These are phyloP conservation scores for Pontederia paniculata DNA, from an alignment of 176 grass and related monocot genomes.

Conservation along the genomic window DNA sequence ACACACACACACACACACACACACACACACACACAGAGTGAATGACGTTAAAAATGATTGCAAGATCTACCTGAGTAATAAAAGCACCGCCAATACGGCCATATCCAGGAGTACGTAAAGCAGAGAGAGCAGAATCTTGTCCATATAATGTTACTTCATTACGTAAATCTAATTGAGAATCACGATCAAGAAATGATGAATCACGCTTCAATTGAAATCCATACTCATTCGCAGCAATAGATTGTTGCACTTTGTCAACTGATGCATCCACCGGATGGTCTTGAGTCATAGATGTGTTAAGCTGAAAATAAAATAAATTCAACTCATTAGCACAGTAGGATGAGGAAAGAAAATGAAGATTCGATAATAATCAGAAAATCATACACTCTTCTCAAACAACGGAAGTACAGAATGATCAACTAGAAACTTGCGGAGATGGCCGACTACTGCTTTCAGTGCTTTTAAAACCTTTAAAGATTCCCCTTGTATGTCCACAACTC, in stretches of 20 bases:
- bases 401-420: slow-evolving; percentile 94
- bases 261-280: slow-evolving; percentile 32
- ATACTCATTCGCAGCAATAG: slow-evolving; percentile 47
- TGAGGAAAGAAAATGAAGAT: background rate
- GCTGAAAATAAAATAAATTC: slow-evolving; percentile 22
- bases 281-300: slow-evolving; percentile 37
- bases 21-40: slow-evolving; percentile 10
- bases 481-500: slow-evolving; percentile 94
- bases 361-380: slow-evolving; percentile 10
- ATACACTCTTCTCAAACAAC: slow-evolving; percentile 92
- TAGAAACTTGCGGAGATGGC: slow-evolving; percentile 93
- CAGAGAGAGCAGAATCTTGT: slow-evolving; percentile 64
- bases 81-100: slow-evolving; percentile 50
- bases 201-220: slow-evolving; percentile 54
- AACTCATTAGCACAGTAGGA: background rate
- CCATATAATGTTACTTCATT: slow-evolving; percentile 76
- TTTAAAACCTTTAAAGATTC: slow-evolving; percentile 81
- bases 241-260: slow-evolving; percentile 41
- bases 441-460: slow-evolving; percentile 66
- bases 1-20: slow-evolving; percentile 6
- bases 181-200: slow-evolving; percentile 47
- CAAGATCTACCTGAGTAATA: slow-evolving; percentile 50
- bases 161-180: slow-evolving; percentile 41
- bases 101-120: slow-evolving; percentile 47
- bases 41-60: slow-evolving; percentile 14